Conservation (phyloP, 164 flowering plant genomes). For the Nymphaea thermarum region DNA sequence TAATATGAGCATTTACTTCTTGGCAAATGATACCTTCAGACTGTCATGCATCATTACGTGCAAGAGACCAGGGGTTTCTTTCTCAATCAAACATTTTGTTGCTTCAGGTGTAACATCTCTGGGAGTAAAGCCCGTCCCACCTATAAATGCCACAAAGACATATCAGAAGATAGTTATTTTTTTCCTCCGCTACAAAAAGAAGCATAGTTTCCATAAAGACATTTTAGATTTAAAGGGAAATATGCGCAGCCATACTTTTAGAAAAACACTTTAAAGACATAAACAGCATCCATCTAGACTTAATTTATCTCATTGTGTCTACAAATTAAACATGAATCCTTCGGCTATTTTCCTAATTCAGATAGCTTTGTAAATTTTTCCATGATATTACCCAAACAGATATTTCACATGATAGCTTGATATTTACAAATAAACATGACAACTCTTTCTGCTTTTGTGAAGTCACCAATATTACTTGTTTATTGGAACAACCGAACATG, state of each 20-base stretch:
- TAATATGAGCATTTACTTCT: too few relatives aligned
- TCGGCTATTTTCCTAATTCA: neutral
- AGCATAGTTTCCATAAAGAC: neutral
- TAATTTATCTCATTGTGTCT: neutral
- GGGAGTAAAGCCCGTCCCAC: constrained; percentile 92
- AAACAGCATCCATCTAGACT: neutral
- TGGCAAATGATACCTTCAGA: constrained; percentile 49
- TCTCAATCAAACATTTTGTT: constrained; percentile 77
- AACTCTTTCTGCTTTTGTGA: too few relatives aligned
- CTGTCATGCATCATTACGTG: constrained; percentile 93
- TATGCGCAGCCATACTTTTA: too few relatives aligned
- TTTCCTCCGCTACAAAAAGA: neutral
- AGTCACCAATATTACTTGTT: too few relatives aligned
- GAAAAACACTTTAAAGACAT: neutral
- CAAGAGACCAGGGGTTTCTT: constrained; percentile 88
- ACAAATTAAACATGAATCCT: neutral
- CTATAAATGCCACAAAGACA: constrained; percentile 20
- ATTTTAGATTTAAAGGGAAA: neutral
- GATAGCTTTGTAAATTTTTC: neutral
- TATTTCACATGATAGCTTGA: too few relatives aligned
- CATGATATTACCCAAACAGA: too few relatives aligned
- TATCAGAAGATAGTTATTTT: neutral
- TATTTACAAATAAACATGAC: too few relatives aligned
- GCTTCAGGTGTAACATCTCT: constrained; percentile 98
- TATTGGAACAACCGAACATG: too few relatives aligned